These are phyloP conservation scores for Allium fistulosum DNA, from an alignment of 106 monocot genomes.

Conservation along the genomic window DNA sequence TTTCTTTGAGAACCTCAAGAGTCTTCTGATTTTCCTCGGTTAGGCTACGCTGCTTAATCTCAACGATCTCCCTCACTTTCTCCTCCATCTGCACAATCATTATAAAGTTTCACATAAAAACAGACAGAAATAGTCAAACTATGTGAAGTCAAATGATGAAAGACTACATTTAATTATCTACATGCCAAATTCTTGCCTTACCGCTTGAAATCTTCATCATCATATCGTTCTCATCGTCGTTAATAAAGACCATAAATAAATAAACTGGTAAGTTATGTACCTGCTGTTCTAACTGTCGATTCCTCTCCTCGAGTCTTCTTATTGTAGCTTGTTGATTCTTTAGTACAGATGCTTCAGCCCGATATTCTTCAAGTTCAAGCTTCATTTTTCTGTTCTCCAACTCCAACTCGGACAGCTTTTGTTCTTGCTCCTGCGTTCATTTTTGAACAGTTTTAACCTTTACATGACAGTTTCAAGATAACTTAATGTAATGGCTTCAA, in stretches of 20 bases:
- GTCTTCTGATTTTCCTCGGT: constrained; percentile 98
- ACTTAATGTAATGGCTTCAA: too few species aligned
- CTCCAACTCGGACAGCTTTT: constrained; percentile 73
- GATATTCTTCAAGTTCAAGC: constrained; percentile 90
- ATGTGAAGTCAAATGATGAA: not conserved
- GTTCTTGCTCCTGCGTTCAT: constrained; percentile 63
- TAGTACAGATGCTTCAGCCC: constrained; percentile 89
- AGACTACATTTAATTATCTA: too few species aligned
- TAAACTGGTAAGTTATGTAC: constrained; percentile 11
- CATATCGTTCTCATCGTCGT: too few species aligned
- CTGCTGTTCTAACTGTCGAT: constrained; percentile 95
- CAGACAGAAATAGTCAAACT: not conserved
- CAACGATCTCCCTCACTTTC: constrained; percentile 95
- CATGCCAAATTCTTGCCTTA: too few species aligned
- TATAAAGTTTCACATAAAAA: not conserved
- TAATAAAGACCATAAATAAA: too few species aligned
- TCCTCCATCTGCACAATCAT: constrained; percentile 85
- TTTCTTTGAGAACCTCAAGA: constrained; percentile 90
- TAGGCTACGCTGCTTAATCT: constrained; percentile 88
- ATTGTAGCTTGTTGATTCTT: constrained; percentile 99
- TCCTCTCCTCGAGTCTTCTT: constrained; percentile 91
- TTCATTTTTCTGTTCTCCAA: constrained; percentile 95
- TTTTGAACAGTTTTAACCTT: too few species aligned
- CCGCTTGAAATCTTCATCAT: too few species aligned
- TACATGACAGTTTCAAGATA: too few species aligned